Conservation (phyloP, 352 stramenopile genomes). For the Globisporangium heterothallicum region DNA sequence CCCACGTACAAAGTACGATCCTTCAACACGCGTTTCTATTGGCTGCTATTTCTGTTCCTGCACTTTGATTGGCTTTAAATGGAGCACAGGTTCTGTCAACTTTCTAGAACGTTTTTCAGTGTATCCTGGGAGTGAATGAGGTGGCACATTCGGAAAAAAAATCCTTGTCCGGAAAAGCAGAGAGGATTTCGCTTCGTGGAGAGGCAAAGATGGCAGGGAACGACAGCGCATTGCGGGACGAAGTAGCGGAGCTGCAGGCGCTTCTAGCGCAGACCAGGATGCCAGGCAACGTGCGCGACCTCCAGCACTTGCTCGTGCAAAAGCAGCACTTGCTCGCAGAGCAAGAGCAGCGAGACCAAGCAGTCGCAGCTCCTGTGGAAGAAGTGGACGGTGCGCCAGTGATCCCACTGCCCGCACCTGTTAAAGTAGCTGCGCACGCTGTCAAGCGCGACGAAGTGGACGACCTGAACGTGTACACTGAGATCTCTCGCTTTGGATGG, state of each 20-base stretch:
- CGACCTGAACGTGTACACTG: constrained; percentile 65
- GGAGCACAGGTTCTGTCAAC: neutral
- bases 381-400: constrained; percentile 14
- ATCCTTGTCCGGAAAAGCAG: too few species aligned
- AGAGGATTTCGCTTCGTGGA: too few species aligned
- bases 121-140: neutral
- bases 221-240: constrained; percentile 26
- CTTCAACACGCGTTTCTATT: neutral
- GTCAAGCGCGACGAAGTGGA: constrained; percentile 14
- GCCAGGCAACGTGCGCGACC: constrained; percentile 52
- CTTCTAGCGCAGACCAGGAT: constrained; percentile 52
- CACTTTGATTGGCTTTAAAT: neutral
- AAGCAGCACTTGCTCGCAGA: constrained; percentile 51
- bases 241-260: constrained; percentile 65
- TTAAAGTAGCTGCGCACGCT: constrained; percentile 23
- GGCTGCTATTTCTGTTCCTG: neutral
- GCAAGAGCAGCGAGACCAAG: constrained; percentile 12
- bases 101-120: neutral
- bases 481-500: constrained; percentile 84
- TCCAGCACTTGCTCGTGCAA: constrained; percentile 44
- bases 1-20: too few species aligned
- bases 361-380: constrained; percentile 9
- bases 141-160: neutral
- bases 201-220: constrained; percentile 19
- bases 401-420: constrained; percentile 15